Evolutionary conservation across 352 stramenopile species (phyloP).

Genomic region (Lagenidium giganteum): DNA sequence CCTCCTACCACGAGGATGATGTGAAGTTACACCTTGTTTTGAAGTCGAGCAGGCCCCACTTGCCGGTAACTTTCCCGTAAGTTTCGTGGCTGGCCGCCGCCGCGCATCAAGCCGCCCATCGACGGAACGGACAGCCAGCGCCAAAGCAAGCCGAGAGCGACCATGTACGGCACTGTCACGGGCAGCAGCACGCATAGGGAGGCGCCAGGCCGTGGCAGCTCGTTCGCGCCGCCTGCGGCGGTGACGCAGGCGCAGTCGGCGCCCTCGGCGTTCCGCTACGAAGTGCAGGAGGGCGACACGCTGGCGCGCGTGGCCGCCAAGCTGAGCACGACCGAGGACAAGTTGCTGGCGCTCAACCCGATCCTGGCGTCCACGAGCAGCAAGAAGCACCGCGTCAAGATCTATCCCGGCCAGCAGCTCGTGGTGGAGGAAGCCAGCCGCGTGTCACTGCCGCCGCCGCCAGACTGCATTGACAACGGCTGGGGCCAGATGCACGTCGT

Average conservation of each 20-base stretch:
- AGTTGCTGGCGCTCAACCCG: conserved; percentile 63
- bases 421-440: conserved; percentile 62
- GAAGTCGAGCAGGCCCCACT: no score
- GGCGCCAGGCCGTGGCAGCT: no score
- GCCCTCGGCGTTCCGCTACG: conserved; percentile 68
- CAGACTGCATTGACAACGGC: conserved; percentile 76
- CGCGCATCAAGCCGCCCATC: no score
- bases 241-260: conserved; percentile 22
- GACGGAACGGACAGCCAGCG: no score
- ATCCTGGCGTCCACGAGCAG: conserved; percentile 24
- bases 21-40: no score
- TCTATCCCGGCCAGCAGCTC: conserved; percentile 73
- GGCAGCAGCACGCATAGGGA: no score
- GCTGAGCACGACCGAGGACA: conserved; percentile 49
- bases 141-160: not conserved
- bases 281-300: conserved; percentile 57
- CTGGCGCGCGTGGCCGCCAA: conserved; percentile 59
- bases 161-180: conserved; percentile 56
- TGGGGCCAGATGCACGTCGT: conserved; percentile 85
- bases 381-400: conserved; percentile 39
- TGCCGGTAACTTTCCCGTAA: no score
- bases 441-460: conserved; percentile 66
- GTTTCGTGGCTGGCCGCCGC: not conserved
- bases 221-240: conserved; percentile 16
- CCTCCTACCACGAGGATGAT: no score